Percentiles rank a stretch among this genome's conserved stretches.
These are phyloP conservation scores for Beauveria sp. DNA, from an alignment of 2,329 filamentous ascomycete genomes.

Conservation along the genomic window DNA sequence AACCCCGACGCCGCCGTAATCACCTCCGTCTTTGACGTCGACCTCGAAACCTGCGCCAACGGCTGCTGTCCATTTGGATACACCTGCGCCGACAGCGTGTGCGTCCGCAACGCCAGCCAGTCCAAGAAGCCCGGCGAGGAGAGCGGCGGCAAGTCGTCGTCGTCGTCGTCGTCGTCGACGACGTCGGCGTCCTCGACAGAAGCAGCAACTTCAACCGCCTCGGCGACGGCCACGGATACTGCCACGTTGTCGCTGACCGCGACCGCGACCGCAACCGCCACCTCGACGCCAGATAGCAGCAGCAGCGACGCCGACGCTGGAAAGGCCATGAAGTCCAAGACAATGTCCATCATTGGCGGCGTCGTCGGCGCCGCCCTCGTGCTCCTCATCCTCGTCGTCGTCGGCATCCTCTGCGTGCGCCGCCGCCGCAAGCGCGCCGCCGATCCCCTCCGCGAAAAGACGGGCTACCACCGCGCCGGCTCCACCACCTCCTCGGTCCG, in stretches of 20 bases:
- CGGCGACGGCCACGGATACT: too few species aligned
- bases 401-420: constrained; percentile 16
- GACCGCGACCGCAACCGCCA: constrained; percentile 19
- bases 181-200: too few species aligned
- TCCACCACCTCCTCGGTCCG: constrained; percentile 12
- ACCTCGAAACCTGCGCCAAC: constrained; percentile 49
- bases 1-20: constrained; percentile 56
- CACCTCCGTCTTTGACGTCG: constrained; percentile 52
- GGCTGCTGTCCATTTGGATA: constrained; percentile 71
- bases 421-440: constrained; percentile 13
- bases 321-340: neutral
- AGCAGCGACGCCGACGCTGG: neutral
- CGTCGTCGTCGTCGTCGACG: too few species aligned
- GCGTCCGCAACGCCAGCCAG: constrained; percentile 46
- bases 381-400: constrained; percentile 5
- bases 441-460: constrained; percentile 16
- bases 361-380: constrained; percentile 6
- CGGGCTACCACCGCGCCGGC: constrained; percentile 1
- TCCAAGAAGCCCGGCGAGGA: constrained; percentile 21
- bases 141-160: too few species aligned
- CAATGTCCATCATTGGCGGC: constrained; percentile 11
- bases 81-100: constrained; percentile 44
- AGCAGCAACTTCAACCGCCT: too few species aligned
- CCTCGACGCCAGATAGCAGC: neutral
- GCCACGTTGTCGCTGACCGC: constrained; percentile 22